Conservation (phyloP, 768 basidiomycete genomes). For the Leccinum obscurum region DNA sequence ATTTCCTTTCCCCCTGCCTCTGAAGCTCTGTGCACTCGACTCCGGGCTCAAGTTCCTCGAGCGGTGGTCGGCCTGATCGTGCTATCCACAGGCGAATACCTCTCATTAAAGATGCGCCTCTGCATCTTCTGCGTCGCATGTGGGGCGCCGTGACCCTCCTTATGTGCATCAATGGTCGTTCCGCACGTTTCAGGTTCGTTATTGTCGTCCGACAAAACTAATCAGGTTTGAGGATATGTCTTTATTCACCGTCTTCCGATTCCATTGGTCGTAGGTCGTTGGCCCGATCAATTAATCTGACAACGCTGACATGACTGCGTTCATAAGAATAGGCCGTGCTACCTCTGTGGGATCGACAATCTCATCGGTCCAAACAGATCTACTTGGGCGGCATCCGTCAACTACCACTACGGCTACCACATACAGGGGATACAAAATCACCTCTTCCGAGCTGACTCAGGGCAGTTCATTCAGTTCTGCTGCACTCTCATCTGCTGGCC, state of each 20-base stretch:
- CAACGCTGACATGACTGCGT: slow-evolving; percentile 5
- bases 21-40: no score
- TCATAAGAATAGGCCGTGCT: slow-evolving; percentile 29
- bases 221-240: no score
- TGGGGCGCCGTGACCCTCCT: no score
- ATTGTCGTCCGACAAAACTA: no score
- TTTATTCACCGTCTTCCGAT: slow-evolving; percentile 21
- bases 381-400: slow-evolving; percentile 28
- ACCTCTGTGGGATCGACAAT: slow-evolving; percentile 29
- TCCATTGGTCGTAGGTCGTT: slow-evolving; percentile 24
- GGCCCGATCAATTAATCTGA: neutral
- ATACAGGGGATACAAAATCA: slow-evolving; percentile 18
- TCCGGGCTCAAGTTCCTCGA: no score
- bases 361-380: slow-evolving; percentile 28
- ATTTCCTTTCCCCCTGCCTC: no score
- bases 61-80: no score
- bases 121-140: no score
- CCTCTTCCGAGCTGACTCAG: slow-evolving; percentile 15
- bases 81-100: no score
- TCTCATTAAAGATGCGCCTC: no score
- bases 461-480: slow-evolving; percentile 20
- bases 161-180: no score
- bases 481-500: slow-evolving; percentile 20
- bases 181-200: no score
- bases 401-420: slow-evolving; percentile 27